Conservation (phyloP, 192 early-diverging fungal genomes). For the Coemansia sp. region DNA sequence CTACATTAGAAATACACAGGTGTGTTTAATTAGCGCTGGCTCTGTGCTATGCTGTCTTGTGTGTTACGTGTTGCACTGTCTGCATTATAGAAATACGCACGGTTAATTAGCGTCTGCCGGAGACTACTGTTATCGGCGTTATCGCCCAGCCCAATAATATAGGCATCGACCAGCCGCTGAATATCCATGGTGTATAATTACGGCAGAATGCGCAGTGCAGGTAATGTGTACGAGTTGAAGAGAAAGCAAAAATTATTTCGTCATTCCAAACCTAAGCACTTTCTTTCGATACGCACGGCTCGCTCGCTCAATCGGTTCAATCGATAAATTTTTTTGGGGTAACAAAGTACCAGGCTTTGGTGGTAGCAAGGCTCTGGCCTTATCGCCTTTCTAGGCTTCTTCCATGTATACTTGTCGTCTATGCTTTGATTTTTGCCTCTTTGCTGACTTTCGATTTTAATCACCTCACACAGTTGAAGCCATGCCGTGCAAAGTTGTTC, state of each 20-base stretch:
- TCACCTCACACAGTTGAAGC: background rate
- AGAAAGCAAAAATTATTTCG: conserved; percentile 2
- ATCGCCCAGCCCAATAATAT: conserved; percentile 50
- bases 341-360: background rate
- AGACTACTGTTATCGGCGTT: conserved; percentile 42
- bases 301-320: background rate
- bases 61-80: background rate
- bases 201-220: background rate
- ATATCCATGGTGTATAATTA: conserved; percentile 30
- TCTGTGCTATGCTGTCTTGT: no score
- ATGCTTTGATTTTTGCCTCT: conserved; percentile 1
- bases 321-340: background rate
- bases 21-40: background rate
- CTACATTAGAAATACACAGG: conserved; percentile 14
- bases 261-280: no score
- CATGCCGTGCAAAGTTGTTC: conserved; percentile 59
- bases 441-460: background rate
- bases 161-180: conserved; percentile 52
- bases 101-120: conserved; percentile 22
- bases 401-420: conserved; percentile 2
- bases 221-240: background rate
- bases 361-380: background rate
- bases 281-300: no score
- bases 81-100: conserved; percentile 4
- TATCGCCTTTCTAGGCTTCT: conserved; percentile 10